phyloP scores from a whole-genome alignment of 768 basidiomycete genomes.

The Filobasidium wieringae region DNA sequence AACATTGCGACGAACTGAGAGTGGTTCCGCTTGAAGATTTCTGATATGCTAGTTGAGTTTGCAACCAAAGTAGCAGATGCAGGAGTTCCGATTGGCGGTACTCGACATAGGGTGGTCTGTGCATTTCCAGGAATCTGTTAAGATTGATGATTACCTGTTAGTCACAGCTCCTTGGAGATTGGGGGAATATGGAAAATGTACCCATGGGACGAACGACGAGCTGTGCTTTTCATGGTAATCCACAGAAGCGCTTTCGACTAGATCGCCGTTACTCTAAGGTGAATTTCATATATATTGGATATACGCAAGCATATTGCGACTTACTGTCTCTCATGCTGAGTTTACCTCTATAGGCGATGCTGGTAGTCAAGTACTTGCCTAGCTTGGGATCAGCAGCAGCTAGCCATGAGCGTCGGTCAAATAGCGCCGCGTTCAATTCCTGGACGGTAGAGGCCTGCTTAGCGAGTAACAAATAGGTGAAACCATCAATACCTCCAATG shows the following conservation, averaged over 20 bases:
- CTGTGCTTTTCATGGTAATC: slow-evolving; percentile 22
- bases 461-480: not conserved
- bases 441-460: slow-evolving; percentile 17
- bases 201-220: slow-evolving; percentile 31
- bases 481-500: too few relatives aligned
- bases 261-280: not conserved
- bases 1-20: slow-evolving; percentile 29
- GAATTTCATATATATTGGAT: not conserved
- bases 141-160: not conserved
- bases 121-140: slow-evolving; percentile 30
- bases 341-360: slow-evolving; percentile 32
- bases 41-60: slow-evolving; percentile 31
- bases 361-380: slow-evolving; percentile 35
- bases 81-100: slow-evolving; percentile 26
- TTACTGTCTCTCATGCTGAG: slow-evolving; percentile 30
- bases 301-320: not conserved
- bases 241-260: slow-evolving; percentile 4
- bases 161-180: not conserved
- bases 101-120: slow-evolving; percentile 27
- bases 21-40: slow-evolving; percentile 33
- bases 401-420: slow-evolving; percentile 24
- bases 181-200: not conserved
- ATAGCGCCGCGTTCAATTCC: slow-evolving; percentile 27
- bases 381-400: slow-evolving; percentile 31
- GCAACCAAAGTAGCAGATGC: slow-evolving; percentile 32